These are phyloP conservation scores for Gaultheria prostrata DNA, from an alignment of 148 eudicot species.

Conservation along the genomic window DNA sequence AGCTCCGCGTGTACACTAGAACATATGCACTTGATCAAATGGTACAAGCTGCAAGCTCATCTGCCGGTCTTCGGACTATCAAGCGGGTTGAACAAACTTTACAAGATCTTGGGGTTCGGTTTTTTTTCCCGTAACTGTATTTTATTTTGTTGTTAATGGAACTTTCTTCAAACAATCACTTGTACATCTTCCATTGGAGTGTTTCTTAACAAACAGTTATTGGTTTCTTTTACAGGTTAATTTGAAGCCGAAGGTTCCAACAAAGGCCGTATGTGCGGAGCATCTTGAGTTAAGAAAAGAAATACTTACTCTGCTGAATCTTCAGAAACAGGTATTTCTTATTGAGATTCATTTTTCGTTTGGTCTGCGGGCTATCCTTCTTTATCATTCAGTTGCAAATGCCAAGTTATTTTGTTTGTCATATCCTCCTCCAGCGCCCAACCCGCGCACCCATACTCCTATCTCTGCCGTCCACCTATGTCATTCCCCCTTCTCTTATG, in stretches of 20 bases:
- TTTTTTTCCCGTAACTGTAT: conserved; percentile 19
- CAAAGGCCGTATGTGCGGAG: conserved; percentile 95
- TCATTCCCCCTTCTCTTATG: background rate
- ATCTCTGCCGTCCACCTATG: background rate
- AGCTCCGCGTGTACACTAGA: conserved; percentile 88
- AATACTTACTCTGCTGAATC: conserved; percentile 81
- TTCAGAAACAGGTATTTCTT: conserved; percentile 82
- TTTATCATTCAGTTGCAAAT: background rate
- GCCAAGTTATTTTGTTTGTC: conserved; percentile 1
- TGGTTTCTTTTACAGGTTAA: conserved; percentile 50
- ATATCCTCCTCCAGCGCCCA: background rate
- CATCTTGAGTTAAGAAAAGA: conserved; percentile 96
- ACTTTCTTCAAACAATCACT: background rate
- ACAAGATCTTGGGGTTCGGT: conserved; percentile 98
- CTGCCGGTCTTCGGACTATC: conserved; percentile 94
- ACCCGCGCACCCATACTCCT: background rate
- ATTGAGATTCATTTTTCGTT: background rate
- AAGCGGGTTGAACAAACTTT: conserved; percentile 93
- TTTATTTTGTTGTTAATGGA: background rate
- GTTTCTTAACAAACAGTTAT: background rate
- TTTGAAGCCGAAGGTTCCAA: conserved; percentile 96
- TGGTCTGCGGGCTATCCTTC: background rate
- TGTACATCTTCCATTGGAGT: background rate
- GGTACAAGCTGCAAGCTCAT: conserved; percentile 95
- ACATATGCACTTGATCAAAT: conserved; percentile 93